Percentiles rank a stretch among this genome's conserved stretches.
These are phyloP conservation scores for Aureobasidium sp. DNA, from an alignment of 2,329 filamentous ascomycete genomes.

Conservation along the genomic window DNA sequence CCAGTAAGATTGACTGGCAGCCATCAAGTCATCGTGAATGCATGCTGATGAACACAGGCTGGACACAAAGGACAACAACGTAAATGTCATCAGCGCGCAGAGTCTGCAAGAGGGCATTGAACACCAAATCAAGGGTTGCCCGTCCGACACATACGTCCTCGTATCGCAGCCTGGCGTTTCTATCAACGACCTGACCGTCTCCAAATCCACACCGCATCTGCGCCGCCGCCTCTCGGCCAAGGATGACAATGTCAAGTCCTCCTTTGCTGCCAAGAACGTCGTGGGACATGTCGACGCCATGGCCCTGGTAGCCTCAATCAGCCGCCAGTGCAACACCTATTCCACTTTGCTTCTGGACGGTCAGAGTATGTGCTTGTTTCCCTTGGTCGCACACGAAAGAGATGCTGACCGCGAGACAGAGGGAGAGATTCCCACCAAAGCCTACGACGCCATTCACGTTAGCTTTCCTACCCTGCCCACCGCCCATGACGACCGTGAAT, in stretches of 20 bases:
- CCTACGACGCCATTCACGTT: neutral
- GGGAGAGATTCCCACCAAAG: neutral
- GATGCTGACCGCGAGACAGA: neutral
- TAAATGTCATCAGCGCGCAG: constrained; percentile 21
- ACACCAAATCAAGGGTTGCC: constrained; percentile 1
- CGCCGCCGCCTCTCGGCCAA: constrained; percentile 40
- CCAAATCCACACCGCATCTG: constrained; percentile 45
- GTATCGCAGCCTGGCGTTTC: constrained; percentile 69
- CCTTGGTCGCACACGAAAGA: too few species aligned
- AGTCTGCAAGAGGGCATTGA: constrained; percentile 16
- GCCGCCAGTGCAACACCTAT: neutral
- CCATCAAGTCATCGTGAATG: constrained; percentile 1
- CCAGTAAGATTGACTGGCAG: constrained; percentile 48
- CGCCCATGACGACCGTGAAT: neutral
- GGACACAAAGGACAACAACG: constrained; percentile 15
- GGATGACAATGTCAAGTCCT: neutral
- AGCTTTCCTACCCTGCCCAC: constrained; percentile 6
- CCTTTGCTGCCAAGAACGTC: neutral
- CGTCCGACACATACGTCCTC: constrained; percentile 32
- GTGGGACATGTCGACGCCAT: neutral
- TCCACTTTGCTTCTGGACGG: neutral
- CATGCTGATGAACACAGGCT: constrained; percentile 18
- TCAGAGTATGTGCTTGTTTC: neutral
- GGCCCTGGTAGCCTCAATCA: neutral
- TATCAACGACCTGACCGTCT: constrained; percentile 55